Conservation (phyloP, 345 rosid species). For the Acer yangbiense region DNA sequence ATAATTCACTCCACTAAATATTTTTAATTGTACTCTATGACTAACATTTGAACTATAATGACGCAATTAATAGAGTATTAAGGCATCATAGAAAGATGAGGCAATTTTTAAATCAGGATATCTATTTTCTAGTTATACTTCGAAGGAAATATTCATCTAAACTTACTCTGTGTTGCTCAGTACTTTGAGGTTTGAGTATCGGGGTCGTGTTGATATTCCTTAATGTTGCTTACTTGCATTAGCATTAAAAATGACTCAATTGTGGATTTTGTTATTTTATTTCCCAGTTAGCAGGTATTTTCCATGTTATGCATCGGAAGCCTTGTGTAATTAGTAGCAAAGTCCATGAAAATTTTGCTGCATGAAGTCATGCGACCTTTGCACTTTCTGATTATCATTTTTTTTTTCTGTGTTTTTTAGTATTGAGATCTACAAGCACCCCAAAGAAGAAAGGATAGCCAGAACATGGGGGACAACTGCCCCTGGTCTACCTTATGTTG, state of each 20-base stretch:
- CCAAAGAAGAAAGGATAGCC: conserved; percentile 95
- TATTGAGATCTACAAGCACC: conserved; percentile 95
- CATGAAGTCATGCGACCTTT: not conserved
- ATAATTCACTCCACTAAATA: too few species aligned
- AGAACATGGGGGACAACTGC: conserved; percentile 98
- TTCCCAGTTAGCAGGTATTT: not conserved
- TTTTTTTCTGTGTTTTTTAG: conserved; percentile 38
- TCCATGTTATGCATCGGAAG: not conserved
- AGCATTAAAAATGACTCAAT: not conserved
- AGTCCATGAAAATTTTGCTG: not conserved
- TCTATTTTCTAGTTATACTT: not conserved
- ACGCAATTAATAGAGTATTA: not conserved
- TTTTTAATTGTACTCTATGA: too few species aligned
- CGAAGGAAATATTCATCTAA: not conserved
- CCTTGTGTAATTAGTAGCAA: not conserved
- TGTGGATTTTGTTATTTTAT: not conserved
- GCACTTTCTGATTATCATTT: conserved; percentile 6
- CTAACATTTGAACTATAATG: not conserved
- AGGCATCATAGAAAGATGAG: not conserved
- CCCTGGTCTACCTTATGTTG: conserved; percentile 89
- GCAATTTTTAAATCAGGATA: not conserved
- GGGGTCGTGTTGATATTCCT: not conserved
- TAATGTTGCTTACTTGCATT: not conserved
- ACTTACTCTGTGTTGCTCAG: not conserved
- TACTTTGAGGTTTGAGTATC: not conserved